phyloP scores from a whole-genome alignment of 2,329 filamentous ascomycete species.

The Clarireedia hainanense region DNA sequence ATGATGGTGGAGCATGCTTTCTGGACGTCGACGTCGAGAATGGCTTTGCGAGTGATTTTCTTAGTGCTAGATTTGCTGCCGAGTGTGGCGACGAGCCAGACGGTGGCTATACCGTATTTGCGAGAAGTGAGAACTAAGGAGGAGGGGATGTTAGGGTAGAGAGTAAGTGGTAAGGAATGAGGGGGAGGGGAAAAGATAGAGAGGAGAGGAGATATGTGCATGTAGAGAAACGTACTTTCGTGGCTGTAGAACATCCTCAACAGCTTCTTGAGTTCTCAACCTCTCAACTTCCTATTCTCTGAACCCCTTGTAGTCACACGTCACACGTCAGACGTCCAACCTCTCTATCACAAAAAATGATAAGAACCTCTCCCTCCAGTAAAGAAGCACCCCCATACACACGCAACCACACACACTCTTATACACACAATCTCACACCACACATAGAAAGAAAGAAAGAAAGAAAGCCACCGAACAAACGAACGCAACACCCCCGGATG shows the following conservation, averaged over 20 bases:
- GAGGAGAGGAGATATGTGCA: not conserved
- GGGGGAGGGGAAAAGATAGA: not conserved
- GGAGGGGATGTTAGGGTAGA: not conserved
- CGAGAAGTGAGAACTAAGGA: slow-evolving; percentile 66
- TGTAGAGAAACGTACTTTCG: slow-evolving; percentile 57
- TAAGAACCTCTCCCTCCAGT: no score
- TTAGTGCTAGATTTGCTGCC: slow-evolving; percentile 63
- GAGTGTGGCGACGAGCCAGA: slow-evolving; percentile 91
- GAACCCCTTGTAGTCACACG: no score
- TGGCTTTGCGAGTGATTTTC: slow-evolving; percentile 75
- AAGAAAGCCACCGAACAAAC: no score
- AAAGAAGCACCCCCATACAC: no score
- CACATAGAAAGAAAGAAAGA: no score
- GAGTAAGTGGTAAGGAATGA: not conserved
- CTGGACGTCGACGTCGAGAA: slow-evolving; percentile 77
- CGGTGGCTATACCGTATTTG: slow-evolving; percentile 87
- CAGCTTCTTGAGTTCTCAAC: no score
- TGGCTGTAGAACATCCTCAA: slow-evolving; percentile 84
- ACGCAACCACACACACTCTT: no score
- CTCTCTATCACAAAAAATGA: no score
- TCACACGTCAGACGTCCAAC: no score
- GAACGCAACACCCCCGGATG: no score
- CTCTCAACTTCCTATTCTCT: not conserved
- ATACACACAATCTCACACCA: no score
- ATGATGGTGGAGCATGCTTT: slow-evolving; percentile 87